These are phyloP conservation scores for Candida yuanshanica DNA, from an alignment of 805 yeast genomes.

Conservation along the genomic window DNA sequence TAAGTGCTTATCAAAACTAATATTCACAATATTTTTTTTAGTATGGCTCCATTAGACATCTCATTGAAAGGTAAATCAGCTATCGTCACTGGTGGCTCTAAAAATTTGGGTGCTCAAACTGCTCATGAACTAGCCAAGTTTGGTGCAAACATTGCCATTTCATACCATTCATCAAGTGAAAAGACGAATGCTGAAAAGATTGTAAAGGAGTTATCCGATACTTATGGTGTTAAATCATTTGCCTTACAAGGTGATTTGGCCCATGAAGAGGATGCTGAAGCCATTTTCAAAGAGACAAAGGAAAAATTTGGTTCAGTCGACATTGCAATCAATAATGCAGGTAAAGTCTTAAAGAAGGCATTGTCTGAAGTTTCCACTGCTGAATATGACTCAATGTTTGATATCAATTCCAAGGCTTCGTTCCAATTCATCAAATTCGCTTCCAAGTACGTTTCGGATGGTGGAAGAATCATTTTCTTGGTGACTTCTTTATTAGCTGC, in stretches of 20 bases:
- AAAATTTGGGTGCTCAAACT: slow-evolving; percentile 52
- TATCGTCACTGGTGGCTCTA: slow-evolving; percentile 55
- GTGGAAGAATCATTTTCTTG: slow-evolving; percentile 49
- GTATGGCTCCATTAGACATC: slow-evolving; percentile 20
- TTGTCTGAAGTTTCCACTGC: slow-evolving; percentile 43
- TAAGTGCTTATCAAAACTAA: background rate
- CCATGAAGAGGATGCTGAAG: slow-evolving; percentile 34
- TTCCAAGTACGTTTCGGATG: slow-evolving; percentile 41
- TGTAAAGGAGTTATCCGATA: slow-evolving; percentile 29
- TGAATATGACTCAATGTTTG: slow-evolving; percentile 51
- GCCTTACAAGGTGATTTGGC: slow-evolving; percentile 20
- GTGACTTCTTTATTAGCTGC: slow-evolving; percentile 67
- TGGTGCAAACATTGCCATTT: slow-evolving; percentile 50
- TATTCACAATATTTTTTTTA: background rate
- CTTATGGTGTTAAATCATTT: slow-evolving; percentile 34
- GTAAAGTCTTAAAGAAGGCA: slow-evolving; percentile 60
- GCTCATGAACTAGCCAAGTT: slow-evolving; percentile 48
- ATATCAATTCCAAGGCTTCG: slow-evolving; percentile 52
- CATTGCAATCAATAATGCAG: slow-evolving; percentile 63
- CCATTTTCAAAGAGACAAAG: slow-evolving; percentile 42
- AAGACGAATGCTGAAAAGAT: slow-evolving; percentile 31
- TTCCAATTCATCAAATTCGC: slow-evolving; percentile 58
- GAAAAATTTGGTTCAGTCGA: slow-evolving; percentile 45
- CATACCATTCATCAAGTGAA: slow-evolving; percentile 44
- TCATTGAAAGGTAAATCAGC: slow-evolving; percentile 42